A percentile compares a stretch with the other conserved stretches of the same genome.
phyloP scores from a whole-genome alignment of 768 basidiomycete genomes.

The Xerocomellus chrysenteron region DNA sequence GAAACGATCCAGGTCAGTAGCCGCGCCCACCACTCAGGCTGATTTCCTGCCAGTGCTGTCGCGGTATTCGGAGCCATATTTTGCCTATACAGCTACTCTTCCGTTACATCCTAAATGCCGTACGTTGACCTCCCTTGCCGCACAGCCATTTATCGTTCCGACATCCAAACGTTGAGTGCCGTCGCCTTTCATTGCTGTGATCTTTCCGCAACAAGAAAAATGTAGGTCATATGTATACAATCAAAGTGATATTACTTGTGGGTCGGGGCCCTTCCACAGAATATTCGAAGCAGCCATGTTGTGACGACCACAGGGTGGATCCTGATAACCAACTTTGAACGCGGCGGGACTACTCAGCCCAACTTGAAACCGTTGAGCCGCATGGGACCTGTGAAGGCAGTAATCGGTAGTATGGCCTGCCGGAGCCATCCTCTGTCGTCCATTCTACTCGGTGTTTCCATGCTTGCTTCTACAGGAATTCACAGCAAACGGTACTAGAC shows the following conservation, averaged over 20 bases:
- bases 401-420: not conserved
- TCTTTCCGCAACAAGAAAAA: not conserved
- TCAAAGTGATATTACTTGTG: not conserved
- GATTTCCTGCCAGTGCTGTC: not conserved
- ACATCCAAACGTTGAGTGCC: not conserved
- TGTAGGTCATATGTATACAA: not conserved
- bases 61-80: not conserved
- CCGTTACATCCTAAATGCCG: not conserved
- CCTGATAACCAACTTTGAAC: too few species aligned
- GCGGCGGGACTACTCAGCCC: too few species aligned
- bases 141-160: not conserved
- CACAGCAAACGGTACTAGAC: constrained; percentile 14
- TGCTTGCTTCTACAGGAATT: constrained; percentile 19
- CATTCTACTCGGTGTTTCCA: constrained; percentile 3
- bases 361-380: too few species aligned
- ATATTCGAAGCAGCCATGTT: too few species aligned
- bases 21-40: not conserved
- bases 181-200: not conserved
- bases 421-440: constrained; percentile 13
- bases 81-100: constrained; percentile 1
- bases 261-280: not conserved
- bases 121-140: not conserved
- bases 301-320: too few species aligned
- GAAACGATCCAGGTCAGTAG: not conserved
- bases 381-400: not conserved